Evolutionary conservation across 108 stramenopile species (phyloP).

Genomic region (Aurantiochytrium sp.): DNA sequence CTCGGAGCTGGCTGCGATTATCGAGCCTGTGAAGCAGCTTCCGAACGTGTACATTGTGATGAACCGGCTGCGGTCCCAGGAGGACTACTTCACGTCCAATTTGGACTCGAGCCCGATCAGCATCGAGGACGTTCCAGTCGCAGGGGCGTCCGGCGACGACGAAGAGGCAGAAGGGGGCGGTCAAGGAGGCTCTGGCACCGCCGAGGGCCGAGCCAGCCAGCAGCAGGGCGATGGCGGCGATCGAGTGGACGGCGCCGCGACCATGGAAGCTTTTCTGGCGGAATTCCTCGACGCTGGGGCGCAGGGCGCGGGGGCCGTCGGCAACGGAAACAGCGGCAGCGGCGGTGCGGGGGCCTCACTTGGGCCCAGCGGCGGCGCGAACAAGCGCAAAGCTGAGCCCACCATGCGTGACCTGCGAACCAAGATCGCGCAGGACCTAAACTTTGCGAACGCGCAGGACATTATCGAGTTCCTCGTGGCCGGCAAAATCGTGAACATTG

Average conservation of each 20-base stretch:
- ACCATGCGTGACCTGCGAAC: conserved; percentile 47
- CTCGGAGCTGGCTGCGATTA: conserved; percentile 37
- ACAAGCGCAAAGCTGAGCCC: conserved; percentile 33
- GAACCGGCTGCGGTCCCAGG: conserved; percentile 52
- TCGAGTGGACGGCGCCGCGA: neutral
- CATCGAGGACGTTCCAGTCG: neutral
- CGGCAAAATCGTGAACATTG: neutral
- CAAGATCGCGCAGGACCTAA: conserved; percentile 47
- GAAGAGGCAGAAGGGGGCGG: neutral
- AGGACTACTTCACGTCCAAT: conserved; percentile 51
- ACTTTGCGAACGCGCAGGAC: conserved; percentile 22
- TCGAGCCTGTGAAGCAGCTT: conserved; percentile 41
- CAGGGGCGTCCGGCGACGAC: neutral
- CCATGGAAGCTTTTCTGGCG: neutral
- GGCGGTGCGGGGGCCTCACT: too few species aligned
- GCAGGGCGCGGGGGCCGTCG: too few species aligned
- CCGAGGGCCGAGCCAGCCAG: too few species aligned
- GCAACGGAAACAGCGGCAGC: too few species aligned
- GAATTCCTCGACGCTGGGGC: neutral
- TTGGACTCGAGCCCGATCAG: conserved; percentile 32
- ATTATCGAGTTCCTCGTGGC: conserved; percentile 26
- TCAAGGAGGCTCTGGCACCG: too few species aligned
- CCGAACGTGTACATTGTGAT: conserved; percentile 45
- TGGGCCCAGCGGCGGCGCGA: too few species aligned
- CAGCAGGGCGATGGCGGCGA: too few species aligned